These are phyloP conservation scores for Linaria vulgaris DNA, from an alignment of 257 asterid genomes.

Conservation along the genomic window DNA sequence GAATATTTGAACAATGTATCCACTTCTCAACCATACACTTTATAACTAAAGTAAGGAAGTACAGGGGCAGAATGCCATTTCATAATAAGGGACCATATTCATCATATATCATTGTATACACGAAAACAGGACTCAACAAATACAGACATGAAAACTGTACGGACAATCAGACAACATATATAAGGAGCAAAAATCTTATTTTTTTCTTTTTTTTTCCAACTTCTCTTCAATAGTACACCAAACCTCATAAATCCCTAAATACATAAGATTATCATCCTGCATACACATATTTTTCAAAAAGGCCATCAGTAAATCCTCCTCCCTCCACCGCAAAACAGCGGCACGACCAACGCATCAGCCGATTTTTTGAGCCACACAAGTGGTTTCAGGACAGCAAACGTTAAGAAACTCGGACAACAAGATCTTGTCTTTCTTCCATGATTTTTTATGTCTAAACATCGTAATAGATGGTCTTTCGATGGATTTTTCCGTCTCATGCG, in stretches of 20 bases:
- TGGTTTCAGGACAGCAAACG: neutral
- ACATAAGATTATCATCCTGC: slow-evolving; percentile 19
- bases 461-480: neutral
- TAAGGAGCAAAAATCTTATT: slow-evolving; percentile 11
- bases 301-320: slow-evolving; percentile 9
- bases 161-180: neutral
- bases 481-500: neutral
- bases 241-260: slow-evolving; percentile 23
- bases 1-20: too few relatives aligned
- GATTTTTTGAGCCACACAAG: slow-evolving; percentile 23
- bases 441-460: slow-evolving; percentile 1
- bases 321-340: neutral
- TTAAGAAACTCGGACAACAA: neutral
- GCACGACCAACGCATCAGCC: too few relatives aligned
- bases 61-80: too few relatives aligned
- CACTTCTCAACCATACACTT: too few relatives aligned
- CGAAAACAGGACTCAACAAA: too few relatives aligned
- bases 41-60: too few relatives aligned
- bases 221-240: too few relatives aligned
- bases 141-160: too few relatives aligned
- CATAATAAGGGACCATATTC: too few relatives aligned
- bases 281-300: slow-evolving; percentile 18
- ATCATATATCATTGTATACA: too few relatives aligned
- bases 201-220: too few relatives aligned
- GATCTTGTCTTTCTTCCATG: neutral